Percentiles rank a stretch among this genome's conserved stretches.
Conservation (phyloP, 2,329 filamentous ascomycete genomes). For the Xylaria sp. region DNA sequence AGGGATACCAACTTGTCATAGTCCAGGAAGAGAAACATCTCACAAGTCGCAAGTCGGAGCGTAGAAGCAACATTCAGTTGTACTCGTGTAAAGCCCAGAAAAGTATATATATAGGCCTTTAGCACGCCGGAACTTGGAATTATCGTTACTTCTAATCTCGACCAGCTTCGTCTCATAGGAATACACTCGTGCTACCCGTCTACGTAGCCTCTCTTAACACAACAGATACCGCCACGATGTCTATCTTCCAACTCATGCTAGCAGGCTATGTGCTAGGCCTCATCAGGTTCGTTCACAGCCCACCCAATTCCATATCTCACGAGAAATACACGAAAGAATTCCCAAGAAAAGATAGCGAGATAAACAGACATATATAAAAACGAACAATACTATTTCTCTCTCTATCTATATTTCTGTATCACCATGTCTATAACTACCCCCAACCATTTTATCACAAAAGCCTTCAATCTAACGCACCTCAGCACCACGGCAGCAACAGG, state of each 20-base stretch:
- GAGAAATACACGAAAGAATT: neutral
- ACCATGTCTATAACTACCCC: no score
- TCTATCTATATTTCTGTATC: no score
- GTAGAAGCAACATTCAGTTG: neutral
- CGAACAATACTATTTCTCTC: neutral
- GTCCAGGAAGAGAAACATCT: no score
- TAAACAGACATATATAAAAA: neutral
- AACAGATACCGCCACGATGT: constrained; percentile 31
- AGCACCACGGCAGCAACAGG: constrained; percentile 36
- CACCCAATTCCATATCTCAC: neutral
- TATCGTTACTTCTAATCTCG: neutral
- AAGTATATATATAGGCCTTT: neutral
- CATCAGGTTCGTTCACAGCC: constrained; percentile 40
- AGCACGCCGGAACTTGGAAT: neutral
- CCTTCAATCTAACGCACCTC: constrained; percentile 1
- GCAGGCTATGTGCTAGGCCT: constrained; percentile 36
- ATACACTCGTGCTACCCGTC: neutral
- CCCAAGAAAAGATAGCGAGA: neutral
- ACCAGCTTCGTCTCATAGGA: neutral
- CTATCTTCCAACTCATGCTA: constrained; percentile 30
- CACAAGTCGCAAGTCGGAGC: neutral
- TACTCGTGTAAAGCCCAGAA: neutral
- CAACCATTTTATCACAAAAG: neutral
- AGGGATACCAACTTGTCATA: no score
- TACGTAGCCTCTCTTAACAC: neutral